Percentiles rank a stretch among this genome's conserved stretches.
phyloP scores from a whole-genome alignment of 2,329 filamentous ascomycete genomes.

The Huntiella bhutanensis region DNA sequence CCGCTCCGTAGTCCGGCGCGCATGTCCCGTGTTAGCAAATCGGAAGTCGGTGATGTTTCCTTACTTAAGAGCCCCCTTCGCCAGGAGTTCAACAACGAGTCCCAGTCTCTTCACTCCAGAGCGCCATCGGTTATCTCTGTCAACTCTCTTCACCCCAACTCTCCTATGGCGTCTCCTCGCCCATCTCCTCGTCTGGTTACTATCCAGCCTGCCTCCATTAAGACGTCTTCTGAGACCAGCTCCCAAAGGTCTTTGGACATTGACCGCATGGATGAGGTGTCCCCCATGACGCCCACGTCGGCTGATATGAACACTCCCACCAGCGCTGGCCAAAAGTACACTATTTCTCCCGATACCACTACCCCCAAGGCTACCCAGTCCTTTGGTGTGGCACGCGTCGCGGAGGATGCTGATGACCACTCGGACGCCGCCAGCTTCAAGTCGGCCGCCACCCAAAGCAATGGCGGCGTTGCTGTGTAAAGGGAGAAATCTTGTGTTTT shows the following conservation, averaged over 20 bases:
- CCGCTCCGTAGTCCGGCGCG: conserved; percentile 59
- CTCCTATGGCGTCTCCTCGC: background rate
- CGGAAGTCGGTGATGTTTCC: conserved; percentile 42
- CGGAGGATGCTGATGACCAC: conserved; percentile 1
- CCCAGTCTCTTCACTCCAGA: conserved; percentile 3
- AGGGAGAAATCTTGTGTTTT: background rate
- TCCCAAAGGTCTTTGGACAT: conserved; percentile 4
- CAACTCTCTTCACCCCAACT: background rate
- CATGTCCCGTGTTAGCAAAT: conserved; percentile 30
- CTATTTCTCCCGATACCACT: conserved; percentile 3
- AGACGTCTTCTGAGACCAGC: background rate
- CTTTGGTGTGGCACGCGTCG: no score
- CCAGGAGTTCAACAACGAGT: conserved; percentile 23
- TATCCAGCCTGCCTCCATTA: conserved; percentile 1
- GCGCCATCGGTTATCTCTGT: conserved; percentile 6
- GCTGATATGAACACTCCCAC: conserved; percentile 6
- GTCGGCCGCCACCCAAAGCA: conserved; percentile 11
- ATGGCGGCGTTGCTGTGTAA: conserved; percentile 4
- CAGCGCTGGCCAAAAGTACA: conserved; percentile 3
- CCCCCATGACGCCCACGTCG: conserved; percentile 4
- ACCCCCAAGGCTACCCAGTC: conserved; percentile 9
- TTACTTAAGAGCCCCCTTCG: conserved; percentile 31
- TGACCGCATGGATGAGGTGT: conserved; percentile 4
- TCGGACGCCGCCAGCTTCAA: conserved; percentile 10
- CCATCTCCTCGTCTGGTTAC: background rate